Base-by-base conservation (phyloP, 495 filamentous ascomycete species). In the Penicillium cosmopolitanum region DNA sequence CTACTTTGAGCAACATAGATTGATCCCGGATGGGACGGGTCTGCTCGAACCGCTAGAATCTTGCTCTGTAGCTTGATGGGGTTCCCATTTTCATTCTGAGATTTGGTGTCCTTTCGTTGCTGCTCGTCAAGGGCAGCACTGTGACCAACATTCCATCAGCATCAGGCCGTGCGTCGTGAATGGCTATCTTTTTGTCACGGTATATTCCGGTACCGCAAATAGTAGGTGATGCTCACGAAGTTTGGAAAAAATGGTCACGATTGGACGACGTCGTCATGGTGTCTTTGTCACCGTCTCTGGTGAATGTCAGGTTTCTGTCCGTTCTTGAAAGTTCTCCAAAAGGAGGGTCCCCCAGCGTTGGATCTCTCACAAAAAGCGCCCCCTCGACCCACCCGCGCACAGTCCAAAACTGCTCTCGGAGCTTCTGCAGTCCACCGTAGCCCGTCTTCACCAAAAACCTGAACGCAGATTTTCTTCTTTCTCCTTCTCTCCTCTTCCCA, bases 221-320 rank as follows among this genome's bases (percentile, higher is more conserved):
- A 36, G 13, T 36, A 38, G 46, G 46, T 28, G 11, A 31, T 25
- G 43, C 68, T 70, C 43, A 77, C 83, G 70, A 80, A 16, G 92
- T 94, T 74, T 98, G 92, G 72, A 98, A 98, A 82, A 95, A 97
- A 66, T 94, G 78, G 21, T 86, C 84, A 38, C 84, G 80, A 63
- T 92, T 81, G 34, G 79, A 82, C 19, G 88, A 88, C 44, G 73
- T 74, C 28, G 89, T 83, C 89, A 92, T 93, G 23, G 15, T 53
- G 33, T 33, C 23, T 23, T 23, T 23, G 23, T 4, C 23, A 3
- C 23, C 23, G 23, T 23, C 28, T 31, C 28, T 8, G 8, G 28
- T 31, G 36, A 40, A 40, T 40, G 36, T 40, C 36, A n/a, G 12
- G 2, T 40, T 40, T 40, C 28, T 31, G 28, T 6, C 28, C 28